Percentiles rank a stretch among this genome's conserved stretches.
Evolutionary conservation across 2,329 filamentous ascomycete species (phyloP).

Genomic region (Aphanoascus verrucosus): DNA sequence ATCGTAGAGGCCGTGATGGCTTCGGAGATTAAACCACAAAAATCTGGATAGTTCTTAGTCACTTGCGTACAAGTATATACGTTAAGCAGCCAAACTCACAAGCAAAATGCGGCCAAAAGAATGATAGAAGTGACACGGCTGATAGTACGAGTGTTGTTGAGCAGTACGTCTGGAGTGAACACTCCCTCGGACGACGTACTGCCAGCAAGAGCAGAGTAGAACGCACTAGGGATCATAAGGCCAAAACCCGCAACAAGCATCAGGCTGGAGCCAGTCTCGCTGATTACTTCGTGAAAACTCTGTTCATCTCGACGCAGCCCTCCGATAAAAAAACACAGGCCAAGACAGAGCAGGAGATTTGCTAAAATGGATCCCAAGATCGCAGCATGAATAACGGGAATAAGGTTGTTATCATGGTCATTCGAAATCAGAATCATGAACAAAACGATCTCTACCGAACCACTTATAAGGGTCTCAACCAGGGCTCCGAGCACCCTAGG

Average conservation of each 20-base stretch:
- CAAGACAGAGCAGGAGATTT: slow-evolving; percentile 69
- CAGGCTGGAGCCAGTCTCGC: slow-evolving; percentile 67
- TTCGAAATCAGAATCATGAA: slow-evolving; percentile 63
- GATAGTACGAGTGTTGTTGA: slow-evolving; percentile 49
- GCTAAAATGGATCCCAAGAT: slow-evolving; percentile 75
- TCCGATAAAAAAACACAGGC: slow-evolving; percentile 67
- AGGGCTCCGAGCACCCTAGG: slow-evolving; percentile 52
- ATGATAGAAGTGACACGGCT: slow-evolving; percentile 62
- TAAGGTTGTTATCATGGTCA: slow-evolving; percentile 36
- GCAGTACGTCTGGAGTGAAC: slow-evolving; percentile 35
- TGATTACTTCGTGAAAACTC: slow-evolving; percentile 62
- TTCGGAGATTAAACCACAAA: slow-evolving; percentile 62
- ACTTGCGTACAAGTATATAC: background rate
- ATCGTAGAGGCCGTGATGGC: slow-evolving; percentile 67
- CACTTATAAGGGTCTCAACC: slow-evolving; percentile 51
- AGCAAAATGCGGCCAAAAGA: slow-evolving; percentile 56
- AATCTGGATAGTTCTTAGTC: slow-evolving; percentile 26
- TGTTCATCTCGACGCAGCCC: slow-evolving; percentile 55
- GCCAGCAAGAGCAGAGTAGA: slow-evolving; percentile 36
- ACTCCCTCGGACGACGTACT: slow-evolving; percentile 33
- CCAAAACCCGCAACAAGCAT: slow-evolving; percentile 62
- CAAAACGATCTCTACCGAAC: slow-evolving; percentile 69
- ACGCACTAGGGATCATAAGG: slow-evolving; percentile 37
- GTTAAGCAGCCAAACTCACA: slow-evolving; percentile 36
- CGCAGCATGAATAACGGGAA: slow-evolving; percentile 69